Percentiles rank a stretch among this genome's conserved stretches.
Evolutionary conservation across 2,329 filamentous ascomycete genomes (phyloP).

Genomic region (Exserohilum rostratum): DNA sequence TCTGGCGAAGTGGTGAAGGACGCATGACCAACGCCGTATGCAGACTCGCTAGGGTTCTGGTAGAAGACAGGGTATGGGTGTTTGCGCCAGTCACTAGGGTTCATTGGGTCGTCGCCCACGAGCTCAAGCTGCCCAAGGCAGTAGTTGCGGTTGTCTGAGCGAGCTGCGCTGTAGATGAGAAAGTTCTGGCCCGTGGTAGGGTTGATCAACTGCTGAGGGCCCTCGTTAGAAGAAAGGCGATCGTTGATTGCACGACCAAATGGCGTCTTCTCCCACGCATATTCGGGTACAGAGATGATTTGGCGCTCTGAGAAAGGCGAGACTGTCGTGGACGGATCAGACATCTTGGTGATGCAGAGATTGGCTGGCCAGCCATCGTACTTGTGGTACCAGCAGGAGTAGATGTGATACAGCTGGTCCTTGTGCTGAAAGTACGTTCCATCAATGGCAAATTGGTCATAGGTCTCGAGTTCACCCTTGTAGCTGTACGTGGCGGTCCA

Average conservation of each 20-base stretch:
- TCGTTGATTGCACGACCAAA: constrained; percentile 56
- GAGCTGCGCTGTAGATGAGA: constrained; percentile 57
- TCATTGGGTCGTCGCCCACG: constrained; percentile 57
- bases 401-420: constrained; percentile 47
- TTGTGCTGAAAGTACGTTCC: constrained; percentile 59
- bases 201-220: constrained; percentile 57
- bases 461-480: constrained; percentile 57
- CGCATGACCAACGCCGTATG: constrained; percentile 59
- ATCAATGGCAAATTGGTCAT: constrained; percentile 61
- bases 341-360: constrained; percentile 59
- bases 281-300: constrained; percentile 55
- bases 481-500: constrained; percentile 54
- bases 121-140: constrained; percentile 60
- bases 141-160: constrained; percentile 61
- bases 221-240: constrained; percentile 58
- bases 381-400: constrained; percentile 50
- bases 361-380: constrained; percentile 60
- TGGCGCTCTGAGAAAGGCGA: constrained; percentile 55
- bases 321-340: constrained; percentile 55
- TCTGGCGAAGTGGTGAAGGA: constrained; percentile 58
- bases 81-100: constrained; percentile 56
- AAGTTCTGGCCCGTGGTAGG: constrained; percentile 55
- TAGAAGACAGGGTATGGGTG: constrained; percentile 56
- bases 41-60: constrained; percentile 53
- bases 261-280: constrained; percentile 60